A percentile compares a stretch with the other conserved stretches of the same genome.
Conservation (phyloP, 768 basidiomycete genomes). For the Tricholoma matsutake region DNA sequence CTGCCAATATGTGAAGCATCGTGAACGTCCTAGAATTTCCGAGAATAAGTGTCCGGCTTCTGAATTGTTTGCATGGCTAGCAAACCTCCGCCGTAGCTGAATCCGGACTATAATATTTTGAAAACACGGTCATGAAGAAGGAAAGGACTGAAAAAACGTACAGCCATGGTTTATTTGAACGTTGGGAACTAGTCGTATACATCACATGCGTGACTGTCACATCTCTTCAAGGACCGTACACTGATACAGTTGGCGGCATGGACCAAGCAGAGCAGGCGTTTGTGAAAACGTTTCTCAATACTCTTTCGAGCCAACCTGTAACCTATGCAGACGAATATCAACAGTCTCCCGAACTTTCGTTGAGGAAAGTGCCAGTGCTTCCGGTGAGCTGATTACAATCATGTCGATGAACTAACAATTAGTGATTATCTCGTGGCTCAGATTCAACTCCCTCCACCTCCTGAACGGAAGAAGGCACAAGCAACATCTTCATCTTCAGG, state of each 20-base stretch:
- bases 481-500: slow-evolving; percentile 32
- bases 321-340: slow-evolving; percentile 74
- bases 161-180: slow-evolving; percentile 32
- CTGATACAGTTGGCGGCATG: slow-evolving; percentile 23
- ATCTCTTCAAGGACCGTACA: background rate
- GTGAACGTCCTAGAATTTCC: slow-evolving; percentile 57
- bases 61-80: background rate
- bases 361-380: slow-evolving; percentile 69
- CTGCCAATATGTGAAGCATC: slow-evolving; percentile 92
- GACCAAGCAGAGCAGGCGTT: slow-evolving; percentile 66
- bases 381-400: slow-evolving; percentile 42
- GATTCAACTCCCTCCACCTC: slow-evolving; percentile 33
- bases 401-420: slow-evolving; percentile 2
- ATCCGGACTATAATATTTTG: slow-evolving; percentile 38
- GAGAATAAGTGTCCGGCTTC: background rate
- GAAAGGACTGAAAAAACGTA: slow-evolving; percentile 18
- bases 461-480: slow-evolving; percentile 42
- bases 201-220: slow-evolving; percentile 6
- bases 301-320: slow-evolving; percentile 64
- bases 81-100: slow-evolving; percentile 43
- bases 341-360: slow-evolving; percentile 59
- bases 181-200: slow-evolving; percentile 10
- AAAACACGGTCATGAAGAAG: background rate
- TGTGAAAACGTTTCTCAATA: slow-evolving; percentile 61
- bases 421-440: background rate